Evolutionary conservation across 441 rosid species (phyloP).

Genomic region (Euphorbia celastroides): DNA sequence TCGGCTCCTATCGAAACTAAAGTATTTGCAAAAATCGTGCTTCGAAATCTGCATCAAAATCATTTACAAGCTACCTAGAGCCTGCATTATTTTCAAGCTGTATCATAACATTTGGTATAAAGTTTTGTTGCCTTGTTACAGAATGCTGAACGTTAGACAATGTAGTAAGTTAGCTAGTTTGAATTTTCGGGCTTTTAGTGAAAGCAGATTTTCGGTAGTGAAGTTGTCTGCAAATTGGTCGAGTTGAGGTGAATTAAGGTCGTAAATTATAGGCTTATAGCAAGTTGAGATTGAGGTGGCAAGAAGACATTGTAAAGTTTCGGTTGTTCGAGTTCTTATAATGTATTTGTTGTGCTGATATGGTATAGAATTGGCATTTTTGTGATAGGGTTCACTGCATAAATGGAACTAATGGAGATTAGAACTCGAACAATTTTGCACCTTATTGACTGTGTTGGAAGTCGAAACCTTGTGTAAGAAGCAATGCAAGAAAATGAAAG

Average conservation of each 20-base stretch:
- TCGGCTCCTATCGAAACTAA: constrained; percentile 37
- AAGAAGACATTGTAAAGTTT: not conserved
- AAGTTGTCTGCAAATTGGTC: not conserved
- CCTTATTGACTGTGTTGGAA: too few relatives aligned
- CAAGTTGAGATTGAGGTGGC: not conserved
- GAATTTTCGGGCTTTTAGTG: not conserved
- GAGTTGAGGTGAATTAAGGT: not conserved
- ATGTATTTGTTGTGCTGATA: not conserved
- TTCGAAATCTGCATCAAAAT: constrained; percentile 42
- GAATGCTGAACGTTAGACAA: not conserved
- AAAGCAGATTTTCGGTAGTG: too few relatives aligned
- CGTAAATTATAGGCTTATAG: not conserved
- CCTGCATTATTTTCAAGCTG: too few relatives aligned
- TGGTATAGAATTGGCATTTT: not conserved
- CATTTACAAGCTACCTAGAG: constrained; percentile 19
- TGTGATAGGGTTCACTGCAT: not conserved
- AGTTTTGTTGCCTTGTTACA: not conserved
- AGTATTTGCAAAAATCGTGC: constrained; percentile 41
- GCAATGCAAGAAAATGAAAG: too few relatives aligned
- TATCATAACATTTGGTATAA: too few relatives aligned
- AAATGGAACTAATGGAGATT: not conserved
- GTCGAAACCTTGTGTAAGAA: too few relatives aligned
- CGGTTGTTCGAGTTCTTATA: not conserved
- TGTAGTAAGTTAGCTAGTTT: constrained; percentile 5
- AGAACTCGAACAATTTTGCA: not conserved